A percentile compares a stretch with the other conserved stretches of the same genome.
phyloP scores from a whole-genome alignment of 306 rosid species.

The Arachis hypogaea region DNA sequence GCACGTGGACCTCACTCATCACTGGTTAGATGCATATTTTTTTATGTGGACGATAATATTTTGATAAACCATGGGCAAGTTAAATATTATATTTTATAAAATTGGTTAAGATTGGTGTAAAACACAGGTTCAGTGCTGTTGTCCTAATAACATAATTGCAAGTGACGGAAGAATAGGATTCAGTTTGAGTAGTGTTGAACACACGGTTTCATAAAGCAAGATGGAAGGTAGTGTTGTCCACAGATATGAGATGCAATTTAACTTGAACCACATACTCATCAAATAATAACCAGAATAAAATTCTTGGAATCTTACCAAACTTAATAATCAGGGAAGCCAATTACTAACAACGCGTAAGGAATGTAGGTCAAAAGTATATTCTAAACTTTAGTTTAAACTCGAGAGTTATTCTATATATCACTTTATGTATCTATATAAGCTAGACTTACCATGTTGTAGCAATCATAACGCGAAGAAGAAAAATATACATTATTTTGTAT shows the following conservation, averaged over 20 bases:
- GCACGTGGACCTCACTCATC: too few species aligned
- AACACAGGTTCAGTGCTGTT: neutral
- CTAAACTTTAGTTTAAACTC: slow-evolving; percentile 18
- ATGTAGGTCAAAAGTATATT: slow-evolving; percentile 24
- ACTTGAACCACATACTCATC: slow-evolving; percentile 7
- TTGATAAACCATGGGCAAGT: neutral
- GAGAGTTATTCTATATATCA: slow-evolving; percentile 32
- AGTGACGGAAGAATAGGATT: slow-evolving; percentile 35
- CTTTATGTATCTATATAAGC: slow-evolving; percentile 36
- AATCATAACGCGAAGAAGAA: slow-evolving; percentile 8
- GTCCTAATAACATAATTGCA: neutral
- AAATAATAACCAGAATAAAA: neutral
- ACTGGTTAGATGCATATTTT: too few species aligned
- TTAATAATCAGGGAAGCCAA: too few species aligned
- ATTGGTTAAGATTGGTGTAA: neutral
- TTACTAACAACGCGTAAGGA: slow-evolving; percentile 17
- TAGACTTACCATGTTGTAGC: neutral
- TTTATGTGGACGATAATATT: too few species aligned
- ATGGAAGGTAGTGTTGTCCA: slow-evolving; percentile 9
- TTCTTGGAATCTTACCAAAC: slow-evolving; percentile 16
- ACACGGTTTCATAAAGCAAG: slow-evolving; percentile 39
- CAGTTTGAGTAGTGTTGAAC: slow-evolving; percentile 40
- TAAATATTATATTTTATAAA: too few species aligned
- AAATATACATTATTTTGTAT: neutral
- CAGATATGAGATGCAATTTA: neutral